phyloP scores from a whole-genome alignment of 2,329 filamentous ascomycete genomes.

The Talaromyces funiculosus region DNA sequence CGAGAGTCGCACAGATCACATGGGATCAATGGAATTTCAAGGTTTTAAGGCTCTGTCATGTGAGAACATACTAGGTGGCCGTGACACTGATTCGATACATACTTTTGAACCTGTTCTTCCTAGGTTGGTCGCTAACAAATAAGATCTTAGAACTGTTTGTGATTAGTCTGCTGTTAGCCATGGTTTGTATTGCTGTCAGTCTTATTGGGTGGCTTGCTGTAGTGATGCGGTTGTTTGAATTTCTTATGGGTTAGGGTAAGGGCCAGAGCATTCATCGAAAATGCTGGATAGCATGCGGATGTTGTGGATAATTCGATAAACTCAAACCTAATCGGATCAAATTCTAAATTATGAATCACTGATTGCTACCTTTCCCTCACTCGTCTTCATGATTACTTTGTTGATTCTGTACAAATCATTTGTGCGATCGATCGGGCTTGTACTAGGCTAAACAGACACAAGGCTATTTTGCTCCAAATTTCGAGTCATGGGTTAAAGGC shows the following conservation, averaged over 20 bases:
- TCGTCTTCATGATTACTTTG: background rate
- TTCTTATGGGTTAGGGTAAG: background rate
- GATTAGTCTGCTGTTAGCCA: background rate
- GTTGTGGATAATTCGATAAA: background rate
- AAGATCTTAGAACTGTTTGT: background rate
- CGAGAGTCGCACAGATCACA: background rate
- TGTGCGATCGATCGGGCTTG: background rate
- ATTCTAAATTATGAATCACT: background rate
- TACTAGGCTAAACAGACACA: background rate
- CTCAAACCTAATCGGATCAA: background rate
- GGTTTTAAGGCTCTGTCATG: background rate
- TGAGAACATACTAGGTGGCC: background rate
- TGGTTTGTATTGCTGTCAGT: too few relatives aligned
- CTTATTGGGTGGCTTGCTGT: too few relatives aligned
- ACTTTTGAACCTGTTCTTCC: background rate
- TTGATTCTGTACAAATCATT: background rate
- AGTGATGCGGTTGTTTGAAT: too few relatives aligned
- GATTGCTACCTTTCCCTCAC: background rate
- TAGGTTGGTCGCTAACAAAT: background rate
- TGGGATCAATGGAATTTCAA: background rate
- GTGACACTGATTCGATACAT: background rate
- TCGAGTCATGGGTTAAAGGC: too few relatives aligned
- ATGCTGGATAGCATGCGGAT: background rate
- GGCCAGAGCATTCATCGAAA: background rate
- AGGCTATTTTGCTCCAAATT: background rate